Evolutionary conservation across 352 stramenopile genomes (phyloP).

Genomic region (Globisporangium iwayamae): DNA sequence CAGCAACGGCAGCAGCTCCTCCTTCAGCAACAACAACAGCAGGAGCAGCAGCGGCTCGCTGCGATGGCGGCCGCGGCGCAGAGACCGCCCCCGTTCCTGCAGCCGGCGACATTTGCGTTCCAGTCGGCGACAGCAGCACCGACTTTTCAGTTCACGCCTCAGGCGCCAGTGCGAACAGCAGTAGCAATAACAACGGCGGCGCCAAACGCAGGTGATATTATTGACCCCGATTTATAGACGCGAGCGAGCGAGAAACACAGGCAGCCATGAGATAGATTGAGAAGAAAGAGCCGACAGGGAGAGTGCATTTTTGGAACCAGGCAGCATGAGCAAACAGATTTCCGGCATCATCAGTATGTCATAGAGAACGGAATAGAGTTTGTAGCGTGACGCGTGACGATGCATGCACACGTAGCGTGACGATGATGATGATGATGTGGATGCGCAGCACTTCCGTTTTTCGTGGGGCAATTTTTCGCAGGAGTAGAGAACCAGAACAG

Average conservation of each 20-base stretch:
- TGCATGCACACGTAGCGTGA: not conserved
- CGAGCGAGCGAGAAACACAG: no score
- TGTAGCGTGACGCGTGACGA: not conserved
- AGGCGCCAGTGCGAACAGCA: constrained; percentile 21
- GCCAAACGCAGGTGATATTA: constrained; percentile 29
- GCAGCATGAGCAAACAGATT: not conserved
- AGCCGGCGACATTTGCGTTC: constrained; percentile 74
- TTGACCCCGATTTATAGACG: constrained; percentile 46
- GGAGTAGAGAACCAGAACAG: constrained; percentile 1
- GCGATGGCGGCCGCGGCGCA: constrained; percentile 15
- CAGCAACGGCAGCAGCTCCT: constrained; percentile 13
- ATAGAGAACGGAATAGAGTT: not conserved
- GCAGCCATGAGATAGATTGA: not conserved
- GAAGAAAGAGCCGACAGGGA: not conserved
- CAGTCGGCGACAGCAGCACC: constrained; percentile 13
- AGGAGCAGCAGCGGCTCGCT: constrained; percentile 9
- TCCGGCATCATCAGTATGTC: not conserved
- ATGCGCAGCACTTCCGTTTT: constrained; percentile 5
- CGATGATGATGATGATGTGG: constrained; percentile 1
- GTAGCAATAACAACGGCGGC: not conserved
- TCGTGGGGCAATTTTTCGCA: constrained; percentile 1
- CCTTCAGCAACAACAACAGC: constrained; percentile 6
- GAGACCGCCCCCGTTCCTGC: constrained; percentile 39
- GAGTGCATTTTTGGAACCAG: not conserved
- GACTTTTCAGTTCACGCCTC: constrained; percentile 19